Evolutionary conservation across 208 protist genomes (phyloP), one percentile per base, ranked within the genome.

Genomic region (Wallacemonas collosoma): DNA sequence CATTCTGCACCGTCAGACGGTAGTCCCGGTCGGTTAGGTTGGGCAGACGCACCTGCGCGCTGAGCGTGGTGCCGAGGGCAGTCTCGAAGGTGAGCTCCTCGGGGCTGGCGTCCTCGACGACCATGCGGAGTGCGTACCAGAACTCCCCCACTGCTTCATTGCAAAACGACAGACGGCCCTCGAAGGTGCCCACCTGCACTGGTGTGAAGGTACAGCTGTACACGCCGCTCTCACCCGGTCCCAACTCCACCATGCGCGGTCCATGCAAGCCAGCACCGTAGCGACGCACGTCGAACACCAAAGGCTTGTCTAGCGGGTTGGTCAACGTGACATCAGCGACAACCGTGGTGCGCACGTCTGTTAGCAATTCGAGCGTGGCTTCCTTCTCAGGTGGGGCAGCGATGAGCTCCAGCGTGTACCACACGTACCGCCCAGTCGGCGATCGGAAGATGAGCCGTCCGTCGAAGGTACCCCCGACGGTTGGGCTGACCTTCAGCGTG

Each of bases 81-180:
- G 85, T 89, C 38, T 77, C 68, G 64, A 98, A 87, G 39, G 63
- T 56, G 69, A 98, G 77, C 40, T 82, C 79, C 73, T 95, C 90
- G 35, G 95, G 80, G 44, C 66, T 73, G 15, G 93, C 73, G 69
- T 88, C 83, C 58, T 85, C 82, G 11, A 92, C 94, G 40, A 79
- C 76, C 77, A 98, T 90, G 57, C 70, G 53, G 54, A 98, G 75
- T 72, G 94, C 86, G 64, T 98, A 98, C 97, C 94, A 98, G 72
- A 97, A 98, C 86, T 98, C 94, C n/a, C 97, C 97, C 1, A 90
- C 80, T 15, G 80, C 85, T 17, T 94, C 82, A 78, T 93, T 97
- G 79, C 83, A 85, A 68, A 98, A 97, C 36, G 89, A 83, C 39
- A 98, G 71, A 1, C 84, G 75, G 9, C 94, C 95, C 12, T 82